Evolutionary conservation across 1,284 basidiomycete genomes (phyloP).

Genomic region (Ustilago trichophora): DNA sequence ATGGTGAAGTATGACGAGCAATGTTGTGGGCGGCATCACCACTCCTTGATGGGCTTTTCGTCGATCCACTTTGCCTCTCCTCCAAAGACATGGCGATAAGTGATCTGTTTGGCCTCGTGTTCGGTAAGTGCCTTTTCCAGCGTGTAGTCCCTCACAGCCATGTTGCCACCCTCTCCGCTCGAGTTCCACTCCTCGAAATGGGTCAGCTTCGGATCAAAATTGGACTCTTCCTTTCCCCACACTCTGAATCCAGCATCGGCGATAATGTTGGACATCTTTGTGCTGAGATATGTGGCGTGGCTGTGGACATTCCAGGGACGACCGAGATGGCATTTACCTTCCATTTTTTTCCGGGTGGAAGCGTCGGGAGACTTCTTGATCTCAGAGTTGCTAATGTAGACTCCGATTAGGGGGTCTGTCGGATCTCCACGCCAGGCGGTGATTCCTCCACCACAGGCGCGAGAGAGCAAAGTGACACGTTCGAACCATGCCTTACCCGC

Average conservation of each 20-base stretch:
- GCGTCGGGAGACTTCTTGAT: conserved; percentile 20
- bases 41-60: background rate
- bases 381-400: conserved; percentile 32
- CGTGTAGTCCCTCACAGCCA: background rate
- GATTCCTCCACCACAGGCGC: conserved; percentile 31
- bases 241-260: conserved; percentile 15
- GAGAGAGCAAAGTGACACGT: conserved; percentile 9
- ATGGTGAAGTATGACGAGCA: too few species aligned
- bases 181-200: conserved; percentile 27
- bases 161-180: conserved; percentile 12
- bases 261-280: conserved; percentile 23
- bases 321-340: conserved; percentile 15
- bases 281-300: conserved; percentile 28
- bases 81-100: conserved; percentile 20
- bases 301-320: conserved; percentile 24
- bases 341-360: conserved; percentile 2
- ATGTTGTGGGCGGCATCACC: background rate
- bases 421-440: conserved; percentile 42
- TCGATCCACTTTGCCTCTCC: conserved; percentile 28
- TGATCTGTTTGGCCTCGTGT: conserved; percentile 19
- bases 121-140: conserved; percentile 12
- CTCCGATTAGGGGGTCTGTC: conserved; percentile 7
- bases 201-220: conserved; percentile 17
- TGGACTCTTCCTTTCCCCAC: conserved; percentile 6
- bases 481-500: conserved; percentile 42